phyloP scores from a whole-genome alignment of 2,329 filamentous ascomycete genomes.

The Madurella mycetomatis region DNA sequence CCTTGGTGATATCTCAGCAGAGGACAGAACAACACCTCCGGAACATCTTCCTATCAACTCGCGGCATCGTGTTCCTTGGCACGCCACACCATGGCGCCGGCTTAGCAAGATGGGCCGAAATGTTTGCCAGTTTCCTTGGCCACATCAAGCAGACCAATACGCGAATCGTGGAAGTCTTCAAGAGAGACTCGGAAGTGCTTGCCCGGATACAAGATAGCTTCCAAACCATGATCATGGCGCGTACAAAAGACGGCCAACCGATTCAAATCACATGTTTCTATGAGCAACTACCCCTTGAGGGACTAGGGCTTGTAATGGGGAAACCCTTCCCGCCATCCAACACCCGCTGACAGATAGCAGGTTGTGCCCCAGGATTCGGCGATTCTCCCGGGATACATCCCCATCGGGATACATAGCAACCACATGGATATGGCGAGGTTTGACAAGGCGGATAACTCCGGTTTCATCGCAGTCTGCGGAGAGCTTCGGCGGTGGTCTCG shows the following conservation, averaged over 20 bases:
- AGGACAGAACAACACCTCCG: conserved; percentile 26
- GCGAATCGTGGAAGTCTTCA: conserved; percentile 23
- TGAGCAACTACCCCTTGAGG: conserved; percentile 27
- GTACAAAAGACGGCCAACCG: conserved; percentile 15
- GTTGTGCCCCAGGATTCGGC: conserved; percentile 31
- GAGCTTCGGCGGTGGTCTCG: conserved; percentile 24
- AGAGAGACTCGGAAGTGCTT: conserved; percentile 29
- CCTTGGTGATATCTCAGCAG: conserved; percentile 20
- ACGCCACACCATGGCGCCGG: conserved; percentile 34
- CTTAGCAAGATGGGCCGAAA: conserved; percentile 29
- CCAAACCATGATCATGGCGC: conserved; percentile 27
- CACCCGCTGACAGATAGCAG: conserved; percentile 5
- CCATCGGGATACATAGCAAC: conserved; percentile 28
- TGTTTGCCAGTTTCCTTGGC: conserved; percentile 23
- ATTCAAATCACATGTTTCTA: conserved; percentile 30
- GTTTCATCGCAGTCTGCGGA: conserved; percentile 24
- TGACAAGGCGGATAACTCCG: conserved; percentile 20
- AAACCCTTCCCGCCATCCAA: too few relatives aligned
- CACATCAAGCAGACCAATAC: conserved; percentile 30
- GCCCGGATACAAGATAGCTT: conserved; percentile 30
- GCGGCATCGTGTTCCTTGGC: conserved; percentile 34
- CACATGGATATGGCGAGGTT: conserved; percentile 29
- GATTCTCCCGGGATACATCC: conserved; percentile 29
- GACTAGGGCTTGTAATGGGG: conserved; percentile 23
- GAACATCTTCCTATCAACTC: conserved; percentile 25